Evolutionary conservation across 768 basidiomycete species (phyloP), one percentile per base, ranked within the genome.

Genomic region (Mycena olivaceomarginata): DNA sequence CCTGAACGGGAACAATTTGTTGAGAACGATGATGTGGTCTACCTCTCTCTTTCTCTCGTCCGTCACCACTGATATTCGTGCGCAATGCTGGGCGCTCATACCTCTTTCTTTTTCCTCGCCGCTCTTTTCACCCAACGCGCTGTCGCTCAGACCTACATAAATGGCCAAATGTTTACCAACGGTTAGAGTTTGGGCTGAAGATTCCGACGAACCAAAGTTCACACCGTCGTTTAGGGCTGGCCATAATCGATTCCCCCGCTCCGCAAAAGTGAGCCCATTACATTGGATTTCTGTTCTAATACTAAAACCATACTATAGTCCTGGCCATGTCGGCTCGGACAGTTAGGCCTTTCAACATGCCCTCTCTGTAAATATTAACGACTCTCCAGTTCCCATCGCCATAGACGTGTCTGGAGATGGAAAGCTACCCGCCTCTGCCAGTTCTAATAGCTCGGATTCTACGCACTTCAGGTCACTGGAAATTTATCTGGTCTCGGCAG

Each of bases 361-460:
- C 12, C 10, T 46, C 6, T 25, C 12, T 65, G 13, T 31, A 46
- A 72, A 66, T 72, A 13, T 13, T 62, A 5, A 62, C 12, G 4
- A 12, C 22, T 11, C 2, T 31, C 3, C 12, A 74, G 68, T 75
- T n/a, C 41, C 67, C 62, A 70, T 75, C 43, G 74, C 74, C 37
- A 62, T 75, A 3, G 74, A 84, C 81, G 81, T 90, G 1, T 90
- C 89, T 41, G 90, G 89, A 5, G 83, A 90, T 79, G 89, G 90
- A 25, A 85, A 88, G 57, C 82, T 90, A 15, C 82, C 85, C 46
- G 72, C 84, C 31, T 77, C 69, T 57, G 86, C 87, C n/a, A 81
- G 82, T 39, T 75, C 80, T 8, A 86, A 87, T 7, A 83, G 81
- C 69, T 88, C 88, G 9, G 81, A 78, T 11, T 70, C 85, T 0